These are phyloP conservation scores for Naumovozyma castellii DNA, from an alignment of 805 yeast genomes.

Conservation along the genomic window DNA sequence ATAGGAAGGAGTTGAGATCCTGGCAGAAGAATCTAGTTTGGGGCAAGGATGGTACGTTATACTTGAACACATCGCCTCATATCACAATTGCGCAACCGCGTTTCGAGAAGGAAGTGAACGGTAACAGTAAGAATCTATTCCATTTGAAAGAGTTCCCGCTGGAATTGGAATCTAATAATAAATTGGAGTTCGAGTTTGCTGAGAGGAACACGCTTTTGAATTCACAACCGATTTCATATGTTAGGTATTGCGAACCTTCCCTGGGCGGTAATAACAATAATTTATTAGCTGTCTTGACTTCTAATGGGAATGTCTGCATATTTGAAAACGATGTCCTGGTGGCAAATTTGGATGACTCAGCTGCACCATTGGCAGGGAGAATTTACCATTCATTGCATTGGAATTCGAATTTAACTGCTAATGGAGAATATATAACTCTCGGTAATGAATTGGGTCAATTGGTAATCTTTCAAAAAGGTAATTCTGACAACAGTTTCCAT, in stretches of 20 bases:
- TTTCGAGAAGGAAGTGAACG: slow-evolving; percentile 12
- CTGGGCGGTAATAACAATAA: slow-evolving; percentile 10
- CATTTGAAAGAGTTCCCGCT: slow-evolving; percentile 18
- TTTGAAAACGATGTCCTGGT: slow-evolving; percentile 10
- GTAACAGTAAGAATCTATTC: slow-evolving; percentile 17
- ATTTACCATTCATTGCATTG: slow-evolving; percentile 23
- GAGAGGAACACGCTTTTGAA: slow-evolving; percentile 19
- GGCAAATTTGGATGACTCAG: slow-evolving; percentile 14
- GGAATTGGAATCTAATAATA: slow-evolving; percentile 14
- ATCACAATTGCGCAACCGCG: slow-evolving; percentile 23
- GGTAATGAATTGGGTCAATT: slow-evolving; percentile 24
- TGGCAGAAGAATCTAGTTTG: slow-evolving; percentile 22
- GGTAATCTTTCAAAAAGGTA: slow-evolving; percentile 8
- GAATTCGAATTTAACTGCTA: slow-evolving; percentile 14
- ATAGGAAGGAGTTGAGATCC: slow-evolving; percentile 22
- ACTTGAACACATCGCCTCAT: slow-evolving; percentile 20
- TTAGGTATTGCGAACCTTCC: slow-evolving; percentile 15
- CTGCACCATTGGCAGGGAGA: slow-evolving; percentile 6
- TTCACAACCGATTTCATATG: slow-evolving; percentile 22
- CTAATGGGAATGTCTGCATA: slow-evolving; percentile 21
- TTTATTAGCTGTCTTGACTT: slow-evolving; percentile 21
- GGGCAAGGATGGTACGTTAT: slow-evolving; percentile 26
- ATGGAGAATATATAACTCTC: slow-evolving; percentile 13
- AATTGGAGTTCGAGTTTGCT: slow-evolving; percentile 21
- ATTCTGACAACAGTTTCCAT: neutral